Percentiles rank a stretch among this genome's conserved stretches.
phyloP scores from a whole-genome alignment of 805 yeast species.

The Suhomyces canberraensis region DNA sequence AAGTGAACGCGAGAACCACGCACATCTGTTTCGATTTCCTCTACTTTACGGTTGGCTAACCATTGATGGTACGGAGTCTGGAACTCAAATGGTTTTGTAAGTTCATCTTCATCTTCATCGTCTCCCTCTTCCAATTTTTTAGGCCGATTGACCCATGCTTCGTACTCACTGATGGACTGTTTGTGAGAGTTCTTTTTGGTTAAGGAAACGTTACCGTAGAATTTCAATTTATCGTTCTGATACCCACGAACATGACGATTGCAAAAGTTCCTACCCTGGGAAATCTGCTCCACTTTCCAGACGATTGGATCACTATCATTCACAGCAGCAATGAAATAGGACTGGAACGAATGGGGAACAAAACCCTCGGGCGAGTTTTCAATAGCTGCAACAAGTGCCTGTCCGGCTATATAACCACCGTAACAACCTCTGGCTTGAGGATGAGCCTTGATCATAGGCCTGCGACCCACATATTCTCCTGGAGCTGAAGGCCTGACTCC shows the following conservation, averaged over 20 bases:
- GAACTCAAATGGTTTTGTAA: slow-evolving; percentile 30
- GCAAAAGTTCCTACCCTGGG: slow-evolving; percentile 36
- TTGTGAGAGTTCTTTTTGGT: slow-evolving; percentile 29
- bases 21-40: slow-evolving; percentile 12
- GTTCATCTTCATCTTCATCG: slow-evolving; percentile 21
- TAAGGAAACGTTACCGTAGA: slow-evolving; percentile 31
- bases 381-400: slow-evolving; percentile 34
- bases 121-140: slow-evolving; percentile 21
- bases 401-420: slow-evolving; percentile 36
- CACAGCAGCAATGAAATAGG: slow-evolving; percentile 26
- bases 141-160: slow-evolving; percentile 9
- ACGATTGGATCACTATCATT: slow-evolving; percentile 13
- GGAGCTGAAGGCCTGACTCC: slow-evolving; percentile 19
- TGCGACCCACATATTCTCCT: slow-evolving; percentile 17
- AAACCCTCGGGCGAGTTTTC: slow-evolving; percentile 25
- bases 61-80: slow-evolving; percentile 32
- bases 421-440: slow-evolving; percentile 25
- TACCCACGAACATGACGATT: slow-evolving; percentile 27
- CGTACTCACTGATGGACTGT: slow-evolving; percentile 18
- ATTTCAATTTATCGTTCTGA: slow-evolving; percentile 25
- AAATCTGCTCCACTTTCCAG: slow-evolving; percentile 32
- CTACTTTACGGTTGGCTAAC: slow-evolving; percentile 18
- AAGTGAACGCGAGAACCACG: slow-evolving; percentile 14
- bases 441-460: slow-evolving; percentile 30
- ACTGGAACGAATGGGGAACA: slow-evolving; percentile 35